Evolutionary conservation across 2,329 filamentous ascomycete genomes (phyloP).

Genomic region (Fusarium napiforme): DNA sequence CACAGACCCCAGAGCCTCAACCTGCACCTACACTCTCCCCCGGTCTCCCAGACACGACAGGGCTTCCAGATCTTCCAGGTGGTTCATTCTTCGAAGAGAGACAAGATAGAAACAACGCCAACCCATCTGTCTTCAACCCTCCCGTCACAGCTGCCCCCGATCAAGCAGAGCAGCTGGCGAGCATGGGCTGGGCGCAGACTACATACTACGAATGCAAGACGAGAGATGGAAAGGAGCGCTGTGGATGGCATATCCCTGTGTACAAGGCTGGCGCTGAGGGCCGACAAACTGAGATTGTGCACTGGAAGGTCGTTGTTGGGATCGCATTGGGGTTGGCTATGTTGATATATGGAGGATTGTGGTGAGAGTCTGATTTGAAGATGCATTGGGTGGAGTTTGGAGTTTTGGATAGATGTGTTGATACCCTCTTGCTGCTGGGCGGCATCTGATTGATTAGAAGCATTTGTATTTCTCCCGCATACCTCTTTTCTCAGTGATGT

Average conservation of each 20-base stretch:
- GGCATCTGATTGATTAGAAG: conserved; percentile 8
- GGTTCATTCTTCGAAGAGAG: conserved; percentile 7
- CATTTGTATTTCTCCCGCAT: background rate
- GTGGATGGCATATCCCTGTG: conserved; percentile 52
- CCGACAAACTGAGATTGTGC: conserved; percentile 36
- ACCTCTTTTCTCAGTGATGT: background rate
- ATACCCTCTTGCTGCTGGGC: conserved; percentile 37
- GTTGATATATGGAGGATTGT: conserved; percentile 17
- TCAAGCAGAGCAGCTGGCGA: conserved; percentile 44
- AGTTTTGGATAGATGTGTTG: conserved; percentile 30
- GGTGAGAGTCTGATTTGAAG: background rate
- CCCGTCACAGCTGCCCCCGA: conserved; percentile 49
- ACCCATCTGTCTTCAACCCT: conserved; percentile 44
- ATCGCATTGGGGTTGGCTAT: conserved; percentile 22
- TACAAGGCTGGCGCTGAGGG: conserved; percentile 42
- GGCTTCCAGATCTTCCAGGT: background rate
- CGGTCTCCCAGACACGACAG: conserved; percentile 12
- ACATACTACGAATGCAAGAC: conserved; percentile 51
- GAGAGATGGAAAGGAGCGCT: conserved; percentile 45
- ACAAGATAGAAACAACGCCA: conserved; percentile 28
- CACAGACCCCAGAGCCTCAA: conserved; percentile 22
- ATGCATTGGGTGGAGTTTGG: conserved; percentile 29
- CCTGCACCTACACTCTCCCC: conserved; percentile 8
- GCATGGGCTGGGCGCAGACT: conserved; percentile 48
- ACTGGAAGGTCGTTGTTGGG: conserved; percentile 25